Evolutionary conservation across 352 stramenopile genomes (phyloP), one percentile per base, ranked within the genome.

Genomic region (Pythium oligandrum): DNA sequence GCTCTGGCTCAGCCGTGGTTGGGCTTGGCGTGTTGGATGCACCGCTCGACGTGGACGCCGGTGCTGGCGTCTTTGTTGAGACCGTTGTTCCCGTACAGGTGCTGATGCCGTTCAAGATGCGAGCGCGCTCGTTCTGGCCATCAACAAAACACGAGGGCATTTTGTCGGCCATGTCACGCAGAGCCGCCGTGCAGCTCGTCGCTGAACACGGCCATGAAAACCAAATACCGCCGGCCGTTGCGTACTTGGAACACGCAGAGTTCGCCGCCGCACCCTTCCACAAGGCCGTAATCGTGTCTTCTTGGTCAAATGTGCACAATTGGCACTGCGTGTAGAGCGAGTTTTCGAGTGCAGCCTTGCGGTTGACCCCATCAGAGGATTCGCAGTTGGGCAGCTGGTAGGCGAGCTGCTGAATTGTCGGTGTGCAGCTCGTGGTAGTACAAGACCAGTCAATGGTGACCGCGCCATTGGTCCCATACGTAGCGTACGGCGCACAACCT

Each of bases 181-280:
- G 35, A 36, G 40, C 33, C 0, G 55, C 55, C 3, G 55, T 63
- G 42, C 49, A 63, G 43, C 55, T 40, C 3, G 42, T 53, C 1
- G 55, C 55, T 17, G 55, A 57, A 38, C 55, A 63, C 2, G 55
- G 55, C 55, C 55, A 63, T 4, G 43, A 50, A 38, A 63, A 63
- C 40, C 11, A 61, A 17, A 43, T 53, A n/a, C 42, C 44, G 36
- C 32, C 39, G n/a, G 35, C 45, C 2, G 30, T 38, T 10, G 48
- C 35, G 49, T 63, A 57, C 36, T 11, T 32, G 0, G 43, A n/a
- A n/a, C 55, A 63, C 36, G 48, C 36, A 12, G 48, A 43, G 4
- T 35, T 53, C 42, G 43, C 30, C 6, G 55, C 48, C 2, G 43
- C 55, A 4, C 5, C 3, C 44, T 63, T 52, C 48, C 48, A 57